These are phyloP conservation scores for Russula ochroleuca DNA, from an alignment of 768 basidiomycete genomes.

Conservation along the genomic window DNA sequence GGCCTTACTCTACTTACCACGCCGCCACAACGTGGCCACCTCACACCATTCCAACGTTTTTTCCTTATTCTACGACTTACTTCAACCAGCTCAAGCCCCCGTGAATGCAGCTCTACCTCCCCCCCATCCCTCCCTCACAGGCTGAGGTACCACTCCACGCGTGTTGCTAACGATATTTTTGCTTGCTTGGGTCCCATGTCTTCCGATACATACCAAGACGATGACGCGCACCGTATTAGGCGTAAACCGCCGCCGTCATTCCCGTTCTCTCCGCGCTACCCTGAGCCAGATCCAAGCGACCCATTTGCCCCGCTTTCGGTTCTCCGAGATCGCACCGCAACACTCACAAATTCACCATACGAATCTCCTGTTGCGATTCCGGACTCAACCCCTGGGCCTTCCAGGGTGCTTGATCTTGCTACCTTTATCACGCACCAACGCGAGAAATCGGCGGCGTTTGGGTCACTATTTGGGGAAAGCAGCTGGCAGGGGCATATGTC, in stretches of 20 bases:
- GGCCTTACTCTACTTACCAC: slow-evolving; percentile 15
- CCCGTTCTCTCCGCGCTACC: slow-evolving; percentile 53
- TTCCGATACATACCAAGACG: slow-evolving; percentile 8
- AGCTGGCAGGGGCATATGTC: slow-evolving; percentile 14
- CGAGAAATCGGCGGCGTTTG: slow-evolving; percentile 1
- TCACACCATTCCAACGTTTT: slow-evolving; percentile 21
- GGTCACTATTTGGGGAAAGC: slow-evolving; percentile 12
- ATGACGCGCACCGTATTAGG: slow-evolving; percentile 33
- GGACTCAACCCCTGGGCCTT: slow-evolving; percentile 4
- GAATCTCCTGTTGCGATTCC: slow-evolving; percentile 11
- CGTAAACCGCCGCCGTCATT: slow-evolving; percentile 58
- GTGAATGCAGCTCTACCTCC: neutral
- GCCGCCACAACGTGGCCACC: slow-evolving; percentile 20
- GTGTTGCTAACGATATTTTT: slow-evolving; percentile 10
- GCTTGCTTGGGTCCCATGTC: slow-evolving; percentile 4
- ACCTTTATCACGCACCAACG: slow-evolving; percentile 15
- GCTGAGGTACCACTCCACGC: neutral
- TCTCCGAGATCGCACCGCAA: slow-evolving; percentile 48
- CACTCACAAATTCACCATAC: slow-evolving; percentile 13
- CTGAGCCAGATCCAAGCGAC: slow-evolving; percentile 61
- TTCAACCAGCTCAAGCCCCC: slow-evolving; percentile 12
- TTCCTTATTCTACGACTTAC: slow-evolving; percentile 19
- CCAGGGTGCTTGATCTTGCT: slow-evolving; percentile 20
- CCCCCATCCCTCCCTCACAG: slow-evolving; percentile 3
- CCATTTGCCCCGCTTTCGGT: slow-evolving; percentile 68